Conservation (phyloP, 352 stramenopile species). For the Thraustochytrium striatum region DNA sequence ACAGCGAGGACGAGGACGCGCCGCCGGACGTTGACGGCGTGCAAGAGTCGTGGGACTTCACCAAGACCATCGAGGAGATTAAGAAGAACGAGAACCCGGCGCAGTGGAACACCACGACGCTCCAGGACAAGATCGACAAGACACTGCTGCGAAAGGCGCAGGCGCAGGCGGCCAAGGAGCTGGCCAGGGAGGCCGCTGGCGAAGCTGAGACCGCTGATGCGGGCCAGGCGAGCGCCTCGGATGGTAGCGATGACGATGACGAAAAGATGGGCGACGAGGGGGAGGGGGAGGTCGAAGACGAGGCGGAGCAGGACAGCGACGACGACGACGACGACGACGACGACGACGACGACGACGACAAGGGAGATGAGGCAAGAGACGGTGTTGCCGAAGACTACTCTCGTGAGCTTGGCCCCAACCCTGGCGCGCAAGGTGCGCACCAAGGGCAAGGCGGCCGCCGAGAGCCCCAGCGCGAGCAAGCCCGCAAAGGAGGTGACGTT, state of each 20-base stretch:
- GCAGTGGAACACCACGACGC: conserved; percentile 4
- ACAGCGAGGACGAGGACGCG: neutral
- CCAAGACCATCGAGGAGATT: conserved; percentile 1
- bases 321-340: conserved; percentile 53
- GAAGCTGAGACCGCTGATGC: conserved; percentile 60
- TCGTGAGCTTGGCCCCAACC: conserved; percentile 18
- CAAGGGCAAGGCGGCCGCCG: conserved; percentile 46
- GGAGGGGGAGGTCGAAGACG: conserved; percentile 52
- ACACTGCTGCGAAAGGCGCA: neutral
- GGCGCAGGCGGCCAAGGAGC: neutral
- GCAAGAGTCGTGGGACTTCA: conserved; percentile 38
- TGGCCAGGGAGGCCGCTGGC: neutral
- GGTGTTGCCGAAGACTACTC: conserved; percentile 54
- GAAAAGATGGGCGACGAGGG: conserved; percentile 57
- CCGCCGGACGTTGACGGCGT: neutral
- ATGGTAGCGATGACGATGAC: conserved; percentile 34
- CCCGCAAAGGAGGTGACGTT: conserved; percentile 77
- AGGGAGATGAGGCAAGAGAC: conserved; percentile 53
- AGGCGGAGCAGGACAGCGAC: conserved; percentile 53
- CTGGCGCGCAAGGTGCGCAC: conserved; percentile 45
- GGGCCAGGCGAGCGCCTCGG: conserved; percentile 56
- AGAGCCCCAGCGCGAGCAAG: too few species aligned
- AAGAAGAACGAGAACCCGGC: neutral
- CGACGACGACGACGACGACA: conserved; percentile 55
- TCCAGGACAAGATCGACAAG: conserved; percentile 8